Conservation (phyloP, 2,329 filamentous ascomycete genomes). For the Pseudocercospora fijiensis region DNA sequence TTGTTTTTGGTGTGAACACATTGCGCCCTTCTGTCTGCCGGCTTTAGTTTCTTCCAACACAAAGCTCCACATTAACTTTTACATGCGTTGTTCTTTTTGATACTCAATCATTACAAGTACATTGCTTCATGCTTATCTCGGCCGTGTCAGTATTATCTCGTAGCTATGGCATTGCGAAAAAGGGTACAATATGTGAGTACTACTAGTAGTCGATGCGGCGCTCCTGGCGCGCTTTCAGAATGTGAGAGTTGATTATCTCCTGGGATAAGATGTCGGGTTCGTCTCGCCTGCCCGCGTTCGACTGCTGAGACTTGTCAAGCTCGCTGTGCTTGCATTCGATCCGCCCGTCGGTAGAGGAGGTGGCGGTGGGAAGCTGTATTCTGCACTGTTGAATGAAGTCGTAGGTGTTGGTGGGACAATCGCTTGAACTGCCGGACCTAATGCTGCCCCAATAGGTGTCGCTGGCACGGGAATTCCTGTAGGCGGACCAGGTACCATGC, state of each 20-base stretch:
- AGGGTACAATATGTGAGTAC: background rate
- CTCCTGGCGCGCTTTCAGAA: conserved; percentile 3
- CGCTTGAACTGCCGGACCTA: conserved; percentile 86
- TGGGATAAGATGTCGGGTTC: background rate
- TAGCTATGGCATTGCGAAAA: background rate
- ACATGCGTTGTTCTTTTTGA: background rate
- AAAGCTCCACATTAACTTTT: background rate
- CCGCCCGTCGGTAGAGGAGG: background rate
- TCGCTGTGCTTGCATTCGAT: conserved; percentile 5
- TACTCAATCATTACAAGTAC: conserved; percentile 4
- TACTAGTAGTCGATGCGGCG: too few relatives aligned
- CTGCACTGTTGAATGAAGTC: conserved; percentile 19
- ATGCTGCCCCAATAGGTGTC: conserved; percentile 82
- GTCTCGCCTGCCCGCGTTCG: background rate
- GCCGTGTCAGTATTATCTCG: conserved; percentile 1
- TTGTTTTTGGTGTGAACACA: background rate
- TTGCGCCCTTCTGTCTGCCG: background rate
- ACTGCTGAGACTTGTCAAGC: conserved; percentile 5
- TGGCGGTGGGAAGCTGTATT: conserved; percentile 22
- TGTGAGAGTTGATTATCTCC: background rate
- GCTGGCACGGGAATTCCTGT: conserved; percentile 61
- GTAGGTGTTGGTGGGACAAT: conserved; percentile 48
- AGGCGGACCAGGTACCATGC: conserved; percentile 32
- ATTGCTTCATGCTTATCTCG: conserved; percentile 3
- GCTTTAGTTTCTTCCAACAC: too few relatives aligned